Conservation (phyloP, 495 filamentous ascomycete species). For the Penicillium psychrofluorescens region DNA sequence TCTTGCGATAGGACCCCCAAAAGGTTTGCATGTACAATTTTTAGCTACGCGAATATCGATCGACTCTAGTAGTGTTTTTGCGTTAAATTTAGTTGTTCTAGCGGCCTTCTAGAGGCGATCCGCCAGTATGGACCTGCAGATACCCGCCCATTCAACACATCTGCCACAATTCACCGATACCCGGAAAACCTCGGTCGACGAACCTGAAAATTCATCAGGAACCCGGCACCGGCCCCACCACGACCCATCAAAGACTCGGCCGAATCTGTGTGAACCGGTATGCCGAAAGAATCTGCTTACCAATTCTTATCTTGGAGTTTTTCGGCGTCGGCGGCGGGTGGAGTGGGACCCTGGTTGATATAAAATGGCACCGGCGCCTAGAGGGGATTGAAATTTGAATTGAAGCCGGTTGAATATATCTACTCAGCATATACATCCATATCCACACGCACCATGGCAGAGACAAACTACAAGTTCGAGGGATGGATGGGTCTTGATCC, state of each 20-base stretch:
- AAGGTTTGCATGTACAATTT: conserved; percentile 16
- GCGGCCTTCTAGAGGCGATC: background rate
- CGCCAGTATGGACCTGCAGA: no score
- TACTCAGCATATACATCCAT: background rate
- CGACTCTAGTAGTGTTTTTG: no score
- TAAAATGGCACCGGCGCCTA: conserved; percentile 6
- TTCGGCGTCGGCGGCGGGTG: no score
- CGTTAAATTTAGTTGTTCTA: background rate
- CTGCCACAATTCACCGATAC: no score
- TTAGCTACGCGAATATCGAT: background rate
- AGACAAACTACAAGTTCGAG: conserved; percentile 58
- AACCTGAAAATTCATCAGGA: no score
- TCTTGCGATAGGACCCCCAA: conserved; percentile 7
- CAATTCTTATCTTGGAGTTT: no score
- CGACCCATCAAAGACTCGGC: background rate
- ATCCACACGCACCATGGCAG: conserved; percentile 14
- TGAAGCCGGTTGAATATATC: no score
- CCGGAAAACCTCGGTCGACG: no score
- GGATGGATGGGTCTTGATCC: conserved; percentile 72
- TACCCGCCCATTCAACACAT: no score
- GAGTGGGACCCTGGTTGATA: conserved; percentile 1
- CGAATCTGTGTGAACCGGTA: background rate
- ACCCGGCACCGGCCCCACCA: no score
- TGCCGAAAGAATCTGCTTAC: conserved; percentile 3
- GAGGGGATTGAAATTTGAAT: no score